A percentile compares a stretch with the other conserved stretches of the same genome.
Conservation (phyloP, 2,329 filamentous ascomycete species). For the Colletotrichum lini region DNA sequence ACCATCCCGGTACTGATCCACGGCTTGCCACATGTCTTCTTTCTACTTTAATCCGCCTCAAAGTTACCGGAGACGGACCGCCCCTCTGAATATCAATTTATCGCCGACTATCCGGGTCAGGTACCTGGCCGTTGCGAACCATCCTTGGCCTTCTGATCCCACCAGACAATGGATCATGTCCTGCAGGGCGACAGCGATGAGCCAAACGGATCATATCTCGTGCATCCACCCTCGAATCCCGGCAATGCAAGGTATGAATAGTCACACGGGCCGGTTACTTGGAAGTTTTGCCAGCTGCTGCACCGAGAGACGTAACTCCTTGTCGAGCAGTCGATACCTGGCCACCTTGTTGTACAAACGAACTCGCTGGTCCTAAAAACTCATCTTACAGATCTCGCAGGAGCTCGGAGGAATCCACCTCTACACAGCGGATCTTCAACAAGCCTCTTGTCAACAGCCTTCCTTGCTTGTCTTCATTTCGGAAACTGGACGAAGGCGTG, state of each 20-base stretch:
- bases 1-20: slow-evolving; percentile 16
- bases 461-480: not conserved
- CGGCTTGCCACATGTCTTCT: slow-evolving; percentile 38
- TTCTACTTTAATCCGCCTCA: slow-evolving; percentile 10
- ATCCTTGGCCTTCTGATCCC: not conserved
- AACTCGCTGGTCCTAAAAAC: not conserved
- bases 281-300: not conserved
- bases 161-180: not conserved
- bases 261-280: not conserved
- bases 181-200: slow-evolving; percentile 1
- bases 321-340: not conserved
- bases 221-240: slow-evolving; percentile 8
- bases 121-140: not conserved
- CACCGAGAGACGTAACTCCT: not conserved
- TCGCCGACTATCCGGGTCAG: slow-evolving; percentile 16
- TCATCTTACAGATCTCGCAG: not conserved
- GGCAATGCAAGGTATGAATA: not conserved
- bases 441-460: not conserved
- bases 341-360: not conserved
- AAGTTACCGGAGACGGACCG: not conserved
- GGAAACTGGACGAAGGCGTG: not conserved
- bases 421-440: not conserved
- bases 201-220: slow-evolving; percentile 15
- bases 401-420: not conserved
- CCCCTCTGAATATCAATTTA: slow-evolving; percentile 27